A percentile compares a stretch with the other conserved stretches of the same genome.
phyloP scores from a whole-genome alignment of 352 stramenopile genomes.

The Vaucheria bursata region DNA sequence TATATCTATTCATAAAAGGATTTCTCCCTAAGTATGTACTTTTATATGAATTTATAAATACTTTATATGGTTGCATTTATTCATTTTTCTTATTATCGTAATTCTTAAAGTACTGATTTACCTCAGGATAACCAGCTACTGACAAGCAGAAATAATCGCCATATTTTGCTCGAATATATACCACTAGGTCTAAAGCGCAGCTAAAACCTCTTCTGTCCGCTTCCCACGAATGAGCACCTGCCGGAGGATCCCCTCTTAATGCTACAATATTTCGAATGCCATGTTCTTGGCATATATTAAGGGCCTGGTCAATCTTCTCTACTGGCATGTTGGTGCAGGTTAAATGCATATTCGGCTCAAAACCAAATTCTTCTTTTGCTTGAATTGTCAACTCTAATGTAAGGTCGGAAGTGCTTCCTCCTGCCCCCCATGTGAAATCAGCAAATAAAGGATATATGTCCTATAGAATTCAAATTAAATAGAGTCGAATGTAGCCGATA shows the following conservation, averaged over 20 bases:
- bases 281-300: conserved; percentile 58
- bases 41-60: no score
- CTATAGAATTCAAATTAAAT: no score
- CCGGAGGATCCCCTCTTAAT: conserved; percentile 67
- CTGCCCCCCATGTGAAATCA: conserved; percentile 97
- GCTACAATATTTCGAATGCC: conserved; percentile 98
- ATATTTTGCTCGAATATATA: conserved; percentile 88
- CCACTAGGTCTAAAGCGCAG: conserved; percentile 51
- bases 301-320: conserved; percentile 76
- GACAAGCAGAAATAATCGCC: conserved; percentile 89
- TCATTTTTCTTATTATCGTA: no score
- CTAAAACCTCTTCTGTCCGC: conserved; percentile 67
- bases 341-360: conserved; percentile 69
- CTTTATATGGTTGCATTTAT: no score
- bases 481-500: no score
- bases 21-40: no score
- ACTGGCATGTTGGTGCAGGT: conserved; percentile 96
- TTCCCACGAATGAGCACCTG: conserved; percentile 34
- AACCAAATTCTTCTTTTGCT: conserved; percentile 56
- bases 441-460: conserved; percentile 81
- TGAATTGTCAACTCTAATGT: conserved; percentile 81
- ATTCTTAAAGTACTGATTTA: no score
- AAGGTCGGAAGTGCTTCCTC: conserved; percentile 86
- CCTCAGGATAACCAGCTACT: conserved; percentile 95
- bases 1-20: no score